A percentile compares a stretch with the other conserved stretches of the same genome.
Conservation (phyloP, 2,329 filamentous ascomycete species). For the Colletotrichum sp. region DNA sequence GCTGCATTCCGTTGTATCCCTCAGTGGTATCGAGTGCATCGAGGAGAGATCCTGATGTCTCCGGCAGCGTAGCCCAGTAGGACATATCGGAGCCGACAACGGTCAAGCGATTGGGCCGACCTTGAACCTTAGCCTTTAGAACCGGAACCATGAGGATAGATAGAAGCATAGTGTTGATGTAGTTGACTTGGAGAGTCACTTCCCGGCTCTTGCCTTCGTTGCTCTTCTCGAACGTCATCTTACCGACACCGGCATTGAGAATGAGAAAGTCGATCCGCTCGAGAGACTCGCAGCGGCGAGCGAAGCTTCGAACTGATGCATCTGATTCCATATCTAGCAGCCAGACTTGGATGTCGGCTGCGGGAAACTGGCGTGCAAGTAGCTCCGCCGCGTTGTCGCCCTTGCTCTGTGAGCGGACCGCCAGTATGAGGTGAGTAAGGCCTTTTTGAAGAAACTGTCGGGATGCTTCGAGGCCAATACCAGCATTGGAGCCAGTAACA, state of each 20-base stretch:
- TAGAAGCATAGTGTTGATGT: constrained; percentile 55
- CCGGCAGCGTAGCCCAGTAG: constrained; percentile 22
- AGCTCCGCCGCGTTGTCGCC: constrained; percentile 44
- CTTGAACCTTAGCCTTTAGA: constrained; percentile 27
- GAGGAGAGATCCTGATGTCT: constrained; percentile 9
- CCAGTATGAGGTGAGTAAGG: constrained; percentile 50
- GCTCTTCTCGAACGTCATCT: constrained; percentile 25
- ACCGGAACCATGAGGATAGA: constrained; percentile 36
- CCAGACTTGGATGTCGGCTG: constrained; percentile 43
- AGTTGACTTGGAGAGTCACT: constrained; percentile 53
- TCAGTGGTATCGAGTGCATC: background rate
- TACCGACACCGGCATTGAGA: constrained; percentile 33
- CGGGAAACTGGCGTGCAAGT: constrained; percentile 31
- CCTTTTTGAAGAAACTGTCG: background rate
- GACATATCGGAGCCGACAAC: constrained; percentile 31
- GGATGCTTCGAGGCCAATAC: background rate
- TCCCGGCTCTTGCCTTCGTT: constrained; percentile 40
- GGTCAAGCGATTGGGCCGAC: constrained; percentile 23
- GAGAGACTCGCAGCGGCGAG: constrained; percentile 32
- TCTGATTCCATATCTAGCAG: constrained; percentile 42
- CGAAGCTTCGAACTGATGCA: constrained; percentile 41
- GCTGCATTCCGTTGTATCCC: background rate
- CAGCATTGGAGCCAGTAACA: background rate
- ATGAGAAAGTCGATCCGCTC: constrained; percentile 42
- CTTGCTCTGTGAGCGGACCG: constrained; percentile 45